Percentiles rank a stretch among this genome's conserved stretches.
These are phyloP conservation scores for Chlamydomonas applanata DNA, from an alignment of 139 green algal genomes.

Conservation along the genomic window DNA sequence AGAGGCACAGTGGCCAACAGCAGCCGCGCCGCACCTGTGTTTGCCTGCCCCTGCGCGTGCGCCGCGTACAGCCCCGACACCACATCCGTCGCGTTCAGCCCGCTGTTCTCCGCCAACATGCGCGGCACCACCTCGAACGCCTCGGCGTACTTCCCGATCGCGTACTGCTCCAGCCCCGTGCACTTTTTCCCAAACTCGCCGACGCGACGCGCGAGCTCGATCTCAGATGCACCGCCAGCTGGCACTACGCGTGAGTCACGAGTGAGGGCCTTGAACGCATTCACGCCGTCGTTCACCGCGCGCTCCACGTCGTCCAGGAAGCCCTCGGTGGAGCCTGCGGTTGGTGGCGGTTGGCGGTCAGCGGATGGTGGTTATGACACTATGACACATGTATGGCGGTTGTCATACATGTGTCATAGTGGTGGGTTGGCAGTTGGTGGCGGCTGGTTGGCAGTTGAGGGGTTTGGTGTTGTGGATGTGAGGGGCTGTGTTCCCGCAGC, in stretches of 20 bases:
- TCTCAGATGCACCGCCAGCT: conserved; percentile 86
- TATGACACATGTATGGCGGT: too few species aligned
- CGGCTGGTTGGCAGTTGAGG: too few species aligned
- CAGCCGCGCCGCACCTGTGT: not conserved
- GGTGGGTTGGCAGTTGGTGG: too few species aligned
- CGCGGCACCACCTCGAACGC: conserved; percentile 92
- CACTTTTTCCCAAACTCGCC: conserved; percentile 72
- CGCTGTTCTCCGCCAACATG: conserved; percentile 88
- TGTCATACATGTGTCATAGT: too few species aligned
- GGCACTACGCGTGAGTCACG: conserved; percentile 76
- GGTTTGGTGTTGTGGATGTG: not conserved
- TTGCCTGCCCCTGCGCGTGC: conserved; percentile 66
- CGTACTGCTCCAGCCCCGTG: conserved; percentile 96
- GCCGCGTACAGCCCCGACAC: conserved; percentile 81
- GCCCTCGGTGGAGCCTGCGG: conserved; percentile 70
- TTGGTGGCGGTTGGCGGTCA: too few species aligned
- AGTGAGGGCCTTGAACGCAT: conserved; percentile 91
- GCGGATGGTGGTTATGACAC: too few species aligned
- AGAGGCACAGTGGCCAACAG: not conserved
- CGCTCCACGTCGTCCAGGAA: conserved; percentile 95
- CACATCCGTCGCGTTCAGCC: conserved; percentile 63
- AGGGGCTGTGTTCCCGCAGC: not conserved
- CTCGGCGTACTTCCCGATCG: conserved; percentile 90
- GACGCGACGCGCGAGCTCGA: conserved; percentile 80
- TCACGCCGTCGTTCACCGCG: conserved; percentile 95